Evolutionary conservation across 805 yeast species (phyloP).

Genomic region (Ogataea pignaliae): DNA sequence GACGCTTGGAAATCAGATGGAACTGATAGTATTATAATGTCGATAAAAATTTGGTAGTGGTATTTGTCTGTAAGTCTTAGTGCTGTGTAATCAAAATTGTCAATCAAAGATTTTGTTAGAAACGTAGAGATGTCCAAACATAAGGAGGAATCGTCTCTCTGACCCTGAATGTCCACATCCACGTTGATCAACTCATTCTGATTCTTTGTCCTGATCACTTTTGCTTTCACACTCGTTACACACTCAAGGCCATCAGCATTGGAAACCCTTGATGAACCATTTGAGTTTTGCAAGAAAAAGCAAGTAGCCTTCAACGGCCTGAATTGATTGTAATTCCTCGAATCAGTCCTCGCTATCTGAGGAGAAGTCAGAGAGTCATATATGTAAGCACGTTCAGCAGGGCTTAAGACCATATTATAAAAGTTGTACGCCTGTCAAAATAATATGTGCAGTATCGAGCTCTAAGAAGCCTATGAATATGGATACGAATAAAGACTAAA

Average conservation of each 20-base stretch:
- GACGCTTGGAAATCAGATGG: slow-evolving; percentile 33
- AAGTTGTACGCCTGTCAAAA: too few species aligned
- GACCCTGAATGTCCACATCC: slow-evolving; percentile 77
- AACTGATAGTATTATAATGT: slow-evolving; percentile 72
- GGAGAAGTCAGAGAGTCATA: slow-evolving; percentile 70
- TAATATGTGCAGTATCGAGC: too few species aligned
- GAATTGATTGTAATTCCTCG: slow-evolving; percentile 68
- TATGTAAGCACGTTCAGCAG: slow-evolving; percentile 72
- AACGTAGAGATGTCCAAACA: slow-evolving; percentile 60
- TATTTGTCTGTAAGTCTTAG: slow-evolving; percentile 69
- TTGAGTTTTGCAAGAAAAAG: slow-evolving; percentile 77
- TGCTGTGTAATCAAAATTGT: slow-evolving; percentile 47
- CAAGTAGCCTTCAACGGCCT: slow-evolving; percentile 83
- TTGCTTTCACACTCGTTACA: slow-evolving; percentile 83
- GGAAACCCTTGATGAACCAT: slow-evolving; percentile 87
- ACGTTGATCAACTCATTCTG: slow-evolving; percentile 57
- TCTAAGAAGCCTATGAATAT: too few species aligned
- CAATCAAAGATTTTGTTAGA: slow-evolving; percentile 48
- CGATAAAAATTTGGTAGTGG: slow-evolving; percentile 72
- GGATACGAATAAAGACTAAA: too few species aligned
- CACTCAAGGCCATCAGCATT: slow-evolving; percentile 91
- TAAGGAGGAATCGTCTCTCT: slow-evolving; percentile 72
- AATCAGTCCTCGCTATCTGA: slow-evolving; percentile 68
- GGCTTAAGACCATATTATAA: slow-evolving; percentile 58
- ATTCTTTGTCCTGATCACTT: slow-evolving; percentile 49